phyloP scores from a whole-genome alignment of 208 protist genomes.

The Vickermania spadyakhi region DNA sequence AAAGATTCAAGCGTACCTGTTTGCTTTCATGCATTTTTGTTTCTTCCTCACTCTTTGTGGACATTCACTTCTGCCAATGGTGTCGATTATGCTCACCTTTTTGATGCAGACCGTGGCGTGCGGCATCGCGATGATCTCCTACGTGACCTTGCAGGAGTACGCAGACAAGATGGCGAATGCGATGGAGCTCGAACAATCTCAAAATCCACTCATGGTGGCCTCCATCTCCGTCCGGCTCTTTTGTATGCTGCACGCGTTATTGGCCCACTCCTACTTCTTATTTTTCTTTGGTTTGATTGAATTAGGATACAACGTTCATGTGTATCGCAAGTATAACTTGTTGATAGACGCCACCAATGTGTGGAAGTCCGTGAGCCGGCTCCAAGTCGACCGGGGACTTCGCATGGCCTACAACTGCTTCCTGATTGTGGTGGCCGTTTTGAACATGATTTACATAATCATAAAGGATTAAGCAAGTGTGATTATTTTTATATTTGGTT shows the following conservation, averaged over 20 bases:
- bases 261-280: slow-evolving; percentile 24
- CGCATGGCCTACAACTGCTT: slow-evolving; percentile 26
- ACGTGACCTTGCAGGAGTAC: slow-evolving; percentile 35
- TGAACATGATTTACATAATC: slow-evolving; percentile 15
- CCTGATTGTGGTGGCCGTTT: slow-evolving; percentile 21
- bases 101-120: slow-evolving; percentile 37
- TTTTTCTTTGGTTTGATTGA: slow-evolving; percentile 26
- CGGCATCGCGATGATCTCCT: slow-evolving; percentile 28
- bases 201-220: slow-evolving; percentile 50
- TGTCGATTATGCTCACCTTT: slow-evolving; percentile 35
- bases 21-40: slow-evolving; percentile 39
- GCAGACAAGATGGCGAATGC: slow-evolving; percentile 37
- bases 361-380: slow-evolving; percentile 37
- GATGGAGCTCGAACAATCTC: slow-evolving; percentile 38
- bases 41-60: slow-evolving; percentile 34
- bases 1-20: slow-evolving; percentile 27
- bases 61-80: slow-evolving; percentile 20
- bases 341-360: slow-evolving; percentile 55
- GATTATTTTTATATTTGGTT: too few relatives aligned
- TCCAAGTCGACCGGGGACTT: slow-evolving; percentile 29
- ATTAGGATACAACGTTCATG: slow-evolving; percentile 43
- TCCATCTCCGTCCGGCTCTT: slow-evolving; percentile 43
- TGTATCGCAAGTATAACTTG: slow-evolving; percentile 23
- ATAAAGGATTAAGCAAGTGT: neutral
- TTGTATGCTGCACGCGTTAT: slow-evolving; percentile 25